Percentiles rank a stretch among this genome's conserved stretches.
These are phyloP conservation scores for Ustilago nuda DNA, from an alignment of 1,284 basidiomycete genomes.

Conservation along the genomic window DNA sequence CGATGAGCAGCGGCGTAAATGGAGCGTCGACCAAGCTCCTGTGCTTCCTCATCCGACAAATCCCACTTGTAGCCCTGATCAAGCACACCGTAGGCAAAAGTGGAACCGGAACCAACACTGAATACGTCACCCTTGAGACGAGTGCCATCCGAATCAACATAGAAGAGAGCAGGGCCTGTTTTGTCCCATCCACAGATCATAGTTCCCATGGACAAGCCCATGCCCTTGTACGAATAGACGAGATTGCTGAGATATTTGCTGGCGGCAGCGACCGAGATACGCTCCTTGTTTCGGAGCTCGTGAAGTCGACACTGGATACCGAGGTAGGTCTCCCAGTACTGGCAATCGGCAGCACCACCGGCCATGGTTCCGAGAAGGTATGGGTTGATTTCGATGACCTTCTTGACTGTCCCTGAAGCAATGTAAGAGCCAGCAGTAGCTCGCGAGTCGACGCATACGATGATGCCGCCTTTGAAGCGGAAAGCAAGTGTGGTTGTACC, in stretches of 20 bases:
- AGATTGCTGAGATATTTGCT: constrained; percentile 97
- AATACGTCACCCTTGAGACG: constrained; percentile 96
- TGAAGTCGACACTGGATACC: constrained; percentile 97
- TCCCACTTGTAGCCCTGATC: constrained; percentile 98
- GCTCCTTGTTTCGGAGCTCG: constrained; percentile 95
- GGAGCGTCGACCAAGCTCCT: constrained; percentile 91
- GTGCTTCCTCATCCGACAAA: constrained; percentile 90
- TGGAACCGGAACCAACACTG: constrained; percentile 97
- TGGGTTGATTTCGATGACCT: constrained; percentile 98
- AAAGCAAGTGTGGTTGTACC: constrained; percentile 99
- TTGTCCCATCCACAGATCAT: constrained; percentile 99
- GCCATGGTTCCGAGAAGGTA: constrained; percentile 99
- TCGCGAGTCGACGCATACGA: constrained; percentile 96
- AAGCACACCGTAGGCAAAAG: constrained; percentile 97
- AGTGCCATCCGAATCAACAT: constrained; percentile 97
- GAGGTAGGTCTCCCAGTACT: constrained; percentile 80
- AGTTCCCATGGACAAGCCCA: constrained; percentile 99
- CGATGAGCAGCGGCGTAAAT: constrained; percentile 95
- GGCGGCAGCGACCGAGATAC: constrained; percentile 97
- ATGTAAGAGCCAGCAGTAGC: constrained; percentile 97
- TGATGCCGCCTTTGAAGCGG: constrained; percentile 94
- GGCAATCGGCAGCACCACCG: constrained; percentile 81
- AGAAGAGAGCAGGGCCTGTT: constrained; percentile 97
- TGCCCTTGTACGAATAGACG: constrained; percentile 98
- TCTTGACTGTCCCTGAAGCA: constrained; percentile 74